Conservation (phyloP, 176 grass and related monocot species). For the Chrysopogon serrulatus region DNA sequence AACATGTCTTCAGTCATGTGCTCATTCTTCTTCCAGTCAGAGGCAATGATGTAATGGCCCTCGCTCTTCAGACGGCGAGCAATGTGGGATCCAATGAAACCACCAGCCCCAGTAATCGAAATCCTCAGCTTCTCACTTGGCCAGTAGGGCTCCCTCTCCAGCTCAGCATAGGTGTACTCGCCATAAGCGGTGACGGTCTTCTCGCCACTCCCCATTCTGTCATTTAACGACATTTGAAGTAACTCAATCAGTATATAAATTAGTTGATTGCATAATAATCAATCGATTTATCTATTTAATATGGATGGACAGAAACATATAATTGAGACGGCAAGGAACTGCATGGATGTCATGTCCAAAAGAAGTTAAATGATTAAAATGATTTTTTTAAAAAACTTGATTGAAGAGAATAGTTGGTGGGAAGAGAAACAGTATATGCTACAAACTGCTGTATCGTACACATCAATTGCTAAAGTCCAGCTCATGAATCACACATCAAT, state of each 20-base stretch:
- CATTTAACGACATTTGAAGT: slow-evolving; percentile 3
- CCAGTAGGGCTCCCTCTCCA: slow-evolving; percentile 81
- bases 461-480: background rate
- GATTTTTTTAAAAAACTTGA: too few relatives aligned
- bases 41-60: slow-evolving; percentile 82
- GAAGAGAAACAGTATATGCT: background rate
- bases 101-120: slow-evolving; percentile 79
- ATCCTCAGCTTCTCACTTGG: slow-evolving; percentile 64
- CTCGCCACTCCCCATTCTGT: slow-evolving; percentile 69
- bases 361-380: background rate
- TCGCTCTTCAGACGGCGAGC: slow-evolving; percentile 74
- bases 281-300: background rate
- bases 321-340: background rate
- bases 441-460: background rate
- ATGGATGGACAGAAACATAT: background rate
- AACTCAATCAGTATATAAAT: background rate
- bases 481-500: background rate
- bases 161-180: slow-evolving; percentile 70
- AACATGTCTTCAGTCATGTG: slow-evolving; percentile 95
- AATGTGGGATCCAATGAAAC: slow-evolving; percentile 88
- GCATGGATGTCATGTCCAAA: background rate
- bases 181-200: slow-evolving; percentile 51
- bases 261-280: background rate
- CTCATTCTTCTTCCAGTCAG: slow-evolving; percentile 95
- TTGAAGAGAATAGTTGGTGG: background rate